phyloP scores from a whole-genome alignment of 106 monocot genomes.

The Acorus calamus region DNA sequence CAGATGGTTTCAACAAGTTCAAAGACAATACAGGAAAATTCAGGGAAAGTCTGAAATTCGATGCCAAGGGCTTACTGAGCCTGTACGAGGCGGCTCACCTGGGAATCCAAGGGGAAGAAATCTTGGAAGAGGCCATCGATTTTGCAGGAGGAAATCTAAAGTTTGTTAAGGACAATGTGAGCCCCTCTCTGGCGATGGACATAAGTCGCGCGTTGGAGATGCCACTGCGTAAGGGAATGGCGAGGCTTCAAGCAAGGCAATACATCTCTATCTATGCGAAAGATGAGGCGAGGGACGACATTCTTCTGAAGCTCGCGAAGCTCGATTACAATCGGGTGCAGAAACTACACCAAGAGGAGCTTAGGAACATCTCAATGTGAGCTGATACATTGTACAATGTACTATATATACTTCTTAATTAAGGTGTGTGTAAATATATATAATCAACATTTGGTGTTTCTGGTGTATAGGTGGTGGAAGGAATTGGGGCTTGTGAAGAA shows the following conservation, averaged over 20 bases:
- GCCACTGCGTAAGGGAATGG: too few species aligned
- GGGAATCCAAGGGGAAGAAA: conserved; percentile 8
- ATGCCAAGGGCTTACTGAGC: conserved; percentile 9
- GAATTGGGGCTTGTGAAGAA: neutral
- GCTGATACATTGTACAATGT: neutral
- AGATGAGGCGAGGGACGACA: too few species aligned
- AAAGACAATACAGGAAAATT: conserved; percentile 2
- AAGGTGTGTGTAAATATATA: neutral
- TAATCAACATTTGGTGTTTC: neutral
- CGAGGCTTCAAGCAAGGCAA: too few species aligned
- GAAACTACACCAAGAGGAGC: conserved; percentile 7
- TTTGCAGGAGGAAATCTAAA: conserved; percentile 8
- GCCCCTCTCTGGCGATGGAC: too few species aligned
- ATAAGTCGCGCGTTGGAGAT: too few species aligned
- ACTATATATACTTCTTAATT: neutral
- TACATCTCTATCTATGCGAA: too few species aligned
- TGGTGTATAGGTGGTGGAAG: conserved; percentile 7
- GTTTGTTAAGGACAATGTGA: too few species aligned
- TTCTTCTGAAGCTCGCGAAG: too few species aligned
- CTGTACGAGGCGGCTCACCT: conserved; percentile 28
- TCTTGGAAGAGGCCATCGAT: conserved; percentile 20
- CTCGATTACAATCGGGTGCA: too few species aligned
- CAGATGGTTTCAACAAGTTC: conserved; percentile 9
- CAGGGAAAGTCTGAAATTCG: neutral
- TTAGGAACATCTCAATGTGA: conserved; percentile 7